Evolutionary conservation across 1,284 basidiomycete genomes (phyloP), one percentile per base, ranked within the genome.

Genomic region (Ustilago tritici): DNA sequence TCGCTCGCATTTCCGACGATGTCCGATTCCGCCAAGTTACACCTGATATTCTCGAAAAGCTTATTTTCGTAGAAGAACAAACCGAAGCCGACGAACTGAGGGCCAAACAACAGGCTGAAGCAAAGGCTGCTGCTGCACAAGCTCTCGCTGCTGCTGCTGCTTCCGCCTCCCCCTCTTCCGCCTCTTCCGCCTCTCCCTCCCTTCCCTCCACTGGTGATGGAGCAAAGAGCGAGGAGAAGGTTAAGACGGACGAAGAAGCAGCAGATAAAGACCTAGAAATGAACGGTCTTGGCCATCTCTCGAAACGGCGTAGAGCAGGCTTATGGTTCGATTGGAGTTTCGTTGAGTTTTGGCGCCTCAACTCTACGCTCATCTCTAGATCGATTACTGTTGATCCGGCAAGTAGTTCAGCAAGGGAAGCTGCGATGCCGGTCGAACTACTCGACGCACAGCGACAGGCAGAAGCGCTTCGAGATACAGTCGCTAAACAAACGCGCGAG

Each of bases 241-340:
- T 61, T 14, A 76, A 76, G 36, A 57, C 59, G 7, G 70, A 78
- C 60, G 70, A 77, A 53, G 75, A 77, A 46, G 75, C 75, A 8
- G 47, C 56, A 9, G 75, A 77, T 41, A 69, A 66, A 34, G 75
- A 77, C 28, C 61, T 77, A n/a, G 75, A 77, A 47, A 63, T 73
- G 14, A 77, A 72, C 55, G 70, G 70, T 9, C 40, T 77, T 14
- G 75, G 75, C 1, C 75, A 77, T n/a, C 64, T 77, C 17, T 73
- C 70, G 3, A 67, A 89, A 90, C 34, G 82, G 87, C 89, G 58
- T 87, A 88, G 63, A 90, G 90, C 72, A n/a, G 95, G 95, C 85
- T 88, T 98, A 38, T 99, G 95, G 96, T 94, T 99, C 84, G 95
- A 98, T 85, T 98, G 95, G 94, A 90, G 92, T 2, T 99, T 98